Evolutionary conservation across 805 yeast species (phyloP).

Genomic region (Saccharomycodes ludwigii): DNA sequence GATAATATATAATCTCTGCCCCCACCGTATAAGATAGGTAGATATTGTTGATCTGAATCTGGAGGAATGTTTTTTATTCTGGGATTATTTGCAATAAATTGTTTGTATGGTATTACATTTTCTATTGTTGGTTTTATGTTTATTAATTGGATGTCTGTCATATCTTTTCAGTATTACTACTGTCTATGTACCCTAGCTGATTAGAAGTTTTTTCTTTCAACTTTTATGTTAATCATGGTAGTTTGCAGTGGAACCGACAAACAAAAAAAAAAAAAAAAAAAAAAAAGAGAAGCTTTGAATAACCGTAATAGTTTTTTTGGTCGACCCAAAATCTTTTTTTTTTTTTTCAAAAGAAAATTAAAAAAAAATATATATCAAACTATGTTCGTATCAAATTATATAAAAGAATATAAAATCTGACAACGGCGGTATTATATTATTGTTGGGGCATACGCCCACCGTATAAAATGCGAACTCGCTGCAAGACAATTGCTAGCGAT

Average conservation of each 20-base stretch:
- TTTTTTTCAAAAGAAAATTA: background rate
- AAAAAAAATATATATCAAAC: background rate
- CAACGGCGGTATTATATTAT: too few species aligned
- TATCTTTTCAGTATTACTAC: too few species aligned
- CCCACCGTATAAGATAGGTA: constrained; percentile 29
- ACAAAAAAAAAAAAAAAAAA: background rate
- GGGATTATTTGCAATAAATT: constrained; percentile 20
- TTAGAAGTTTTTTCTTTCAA: background rate
- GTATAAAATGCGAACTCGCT: too few species aligned
- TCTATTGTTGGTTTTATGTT: constrained; percentile 25
- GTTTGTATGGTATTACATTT: constrained; percentile 23
- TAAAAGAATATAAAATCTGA: too few species aligned
- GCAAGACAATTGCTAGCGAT: too few species aligned
- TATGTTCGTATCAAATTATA: too few species aligned
- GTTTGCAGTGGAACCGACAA: too few species aligned
- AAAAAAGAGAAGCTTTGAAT: background rate
- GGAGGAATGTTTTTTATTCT: constrained; percentile 8
- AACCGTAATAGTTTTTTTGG: background rate
- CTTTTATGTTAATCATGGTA: too few species aligned
- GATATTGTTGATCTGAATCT: constrained; percentile 13
- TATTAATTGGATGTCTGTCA: constrained; percentile 15
- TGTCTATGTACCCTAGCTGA: constrained; percentile 1
- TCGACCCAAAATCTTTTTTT: background rate
- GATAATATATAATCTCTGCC: constrained; percentile 25
- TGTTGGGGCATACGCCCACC: too few species aligned